Conservation (phyloP, 768 basidiomycete genomes). For the Amanita pallidorosea region DNA sequence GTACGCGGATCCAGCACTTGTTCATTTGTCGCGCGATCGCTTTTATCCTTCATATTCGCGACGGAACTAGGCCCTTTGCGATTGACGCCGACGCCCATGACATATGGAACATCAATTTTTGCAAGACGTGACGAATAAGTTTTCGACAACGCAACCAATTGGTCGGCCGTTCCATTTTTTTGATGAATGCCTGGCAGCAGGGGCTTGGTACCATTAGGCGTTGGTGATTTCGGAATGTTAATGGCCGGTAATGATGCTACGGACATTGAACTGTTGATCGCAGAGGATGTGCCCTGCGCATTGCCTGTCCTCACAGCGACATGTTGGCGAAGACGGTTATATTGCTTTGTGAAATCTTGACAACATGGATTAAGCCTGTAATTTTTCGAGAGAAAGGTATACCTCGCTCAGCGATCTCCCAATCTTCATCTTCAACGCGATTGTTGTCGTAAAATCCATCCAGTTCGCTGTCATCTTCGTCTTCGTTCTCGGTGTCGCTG, state of each 20-base stretch:
- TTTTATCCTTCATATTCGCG: conserved; percentile 90
- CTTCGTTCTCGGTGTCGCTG: conserved; percentile 25
- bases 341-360: conserved; percentile 96
- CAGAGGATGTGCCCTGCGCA: conserved; percentile 47
- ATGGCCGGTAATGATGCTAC: conserved; percentile 61
- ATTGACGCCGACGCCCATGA: conserved; percentile 66
- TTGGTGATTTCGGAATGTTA: conserved; percentile 45
- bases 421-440: conserved; percentile 79
- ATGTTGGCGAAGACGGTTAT: conserved; percentile 89
- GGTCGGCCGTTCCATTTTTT: conserved; percentile 57
- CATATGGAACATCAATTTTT: conserved; percentile 67
- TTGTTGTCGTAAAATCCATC: conserved; percentile 44
- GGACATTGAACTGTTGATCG: conserved; percentile 33
- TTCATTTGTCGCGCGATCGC: conserved; percentile 92
- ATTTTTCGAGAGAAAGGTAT: conserved; percentile 11
- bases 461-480: conserved; percentile 25
- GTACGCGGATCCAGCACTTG: conserved; percentile 97
- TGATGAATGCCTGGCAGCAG: conserved; percentile 14
- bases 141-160: conserved; percentile 64
- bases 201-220: conserved; percentile 9
- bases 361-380: conserved; percentile 7
- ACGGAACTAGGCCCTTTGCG: conserved; percentile 85
- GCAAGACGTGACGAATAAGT: conserved; percentile 59
- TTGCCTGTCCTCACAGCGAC: conserved; percentile 72
- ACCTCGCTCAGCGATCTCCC: conserved; percentile 83